These are phyloP conservation scores for Debaryomyces robertsiae DNA, from an alignment of 1,139 yeast genomes.

Conservation along the genomic window DNA sequence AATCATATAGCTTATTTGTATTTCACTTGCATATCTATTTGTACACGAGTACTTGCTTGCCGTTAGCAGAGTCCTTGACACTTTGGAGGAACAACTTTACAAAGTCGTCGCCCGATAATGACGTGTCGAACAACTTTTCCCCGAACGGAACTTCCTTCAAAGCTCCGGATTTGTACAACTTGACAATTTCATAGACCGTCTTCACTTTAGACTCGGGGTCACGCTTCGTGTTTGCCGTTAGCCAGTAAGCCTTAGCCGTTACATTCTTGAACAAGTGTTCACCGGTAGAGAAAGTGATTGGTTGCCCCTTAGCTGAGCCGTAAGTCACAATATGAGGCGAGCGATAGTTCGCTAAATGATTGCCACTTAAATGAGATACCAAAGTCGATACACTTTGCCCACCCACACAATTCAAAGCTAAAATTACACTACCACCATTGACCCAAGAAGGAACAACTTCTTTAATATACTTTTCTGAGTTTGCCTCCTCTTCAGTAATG, in stretches of 20 bases:
- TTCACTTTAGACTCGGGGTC: slow-evolving; percentile 61
- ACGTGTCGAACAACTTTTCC: slow-evolving; percentile 33
- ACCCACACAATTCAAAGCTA: slow-evolving; percentile 38
- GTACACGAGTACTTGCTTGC: slow-evolving; percentile 39
- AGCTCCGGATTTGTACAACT: slow-evolving; percentile 61
- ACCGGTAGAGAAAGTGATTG: slow-evolving; percentile 31
- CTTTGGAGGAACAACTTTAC: slow-evolving; percentile 51
- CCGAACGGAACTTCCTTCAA: slow-evolving; percentile 55
- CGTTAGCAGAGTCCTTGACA: slow-evolving; percentile 40
- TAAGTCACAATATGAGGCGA: slow-evolving; percentile 27
- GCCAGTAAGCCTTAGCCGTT: slow-evolving; percentile 84
- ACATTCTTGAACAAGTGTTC: slow-evolving; percentile 67
- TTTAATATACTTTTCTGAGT: slow-evolving; percentile 62
- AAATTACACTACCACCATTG: slow-evolving; percentile 37
- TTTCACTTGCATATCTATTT: slow-evolving; percentile 9
- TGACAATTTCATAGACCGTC: slow-evolving; percentile 58
- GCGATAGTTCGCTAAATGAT: slow-evolving; percentile 18
- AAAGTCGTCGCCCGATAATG: slow-evolving; percentile 43
- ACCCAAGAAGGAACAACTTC: slow-evolving; percentile 28
- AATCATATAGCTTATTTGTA: background rate
- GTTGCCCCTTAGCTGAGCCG: slow-evolving; percentile 48
- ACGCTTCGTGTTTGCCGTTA: slow-evolving; percentile 67
- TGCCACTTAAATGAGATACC: slow-evolving; percentile 26
- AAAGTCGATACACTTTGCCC: slow-evolving; percentile 29
- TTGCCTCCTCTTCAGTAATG: slow-evolving; percentile 50